phyloP scores from a whole-genome alignment of 352 stramenopile species.

The Globisporangium takayamanum region DNA sequence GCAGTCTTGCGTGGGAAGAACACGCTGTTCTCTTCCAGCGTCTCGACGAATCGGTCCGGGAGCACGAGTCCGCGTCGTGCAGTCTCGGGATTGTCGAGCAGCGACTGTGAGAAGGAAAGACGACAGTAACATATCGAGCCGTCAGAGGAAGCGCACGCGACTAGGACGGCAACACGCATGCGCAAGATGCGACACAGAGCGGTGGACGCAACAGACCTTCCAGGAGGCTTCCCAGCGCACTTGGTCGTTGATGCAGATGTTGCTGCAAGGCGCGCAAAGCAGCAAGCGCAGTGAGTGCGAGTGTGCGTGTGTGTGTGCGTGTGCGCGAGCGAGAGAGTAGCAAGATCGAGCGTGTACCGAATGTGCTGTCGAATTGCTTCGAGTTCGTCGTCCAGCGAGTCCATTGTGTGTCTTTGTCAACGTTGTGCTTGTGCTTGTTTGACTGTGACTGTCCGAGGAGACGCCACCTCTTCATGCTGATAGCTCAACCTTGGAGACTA shows the following conservation, averaged over 20 bases:
- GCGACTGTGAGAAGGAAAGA: constrained; percentile 14
- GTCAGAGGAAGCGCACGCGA: background rate
- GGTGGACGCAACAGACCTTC: constrained; percentile 15
- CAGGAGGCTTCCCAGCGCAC: constrained; percentile 29
- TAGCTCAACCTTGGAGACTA: too few species aligned
- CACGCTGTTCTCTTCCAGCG: constrained; percentile 43
- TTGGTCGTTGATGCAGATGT: constrained; percentile 32
- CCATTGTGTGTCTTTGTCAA: background rate
- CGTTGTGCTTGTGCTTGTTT: background rate
- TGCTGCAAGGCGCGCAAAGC: constrained; percentile 7
- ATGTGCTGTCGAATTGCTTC: constrained; percentile 22
- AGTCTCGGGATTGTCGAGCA: constrained; percentile 24
- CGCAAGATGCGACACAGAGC: background rate
- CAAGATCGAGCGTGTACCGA: constrained; percentile 13
- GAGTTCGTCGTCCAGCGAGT: background rate
- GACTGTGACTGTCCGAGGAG: too few species aligned
- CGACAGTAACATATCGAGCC: background rate
- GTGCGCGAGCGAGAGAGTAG: background rate
- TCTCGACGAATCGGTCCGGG: constrained; percentile 36
- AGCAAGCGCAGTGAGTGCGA: background rate
- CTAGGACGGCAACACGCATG: background rate
- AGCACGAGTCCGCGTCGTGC: constrained; percentile 28
- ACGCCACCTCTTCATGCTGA: too few species aligned
- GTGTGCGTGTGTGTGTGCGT: background rate
- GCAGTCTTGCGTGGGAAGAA: constrained; percentile 20